phyloP scores from a whole-genome alignment of 192 early-diverging fungal species.

The Oehlia diaphana region DNA sequence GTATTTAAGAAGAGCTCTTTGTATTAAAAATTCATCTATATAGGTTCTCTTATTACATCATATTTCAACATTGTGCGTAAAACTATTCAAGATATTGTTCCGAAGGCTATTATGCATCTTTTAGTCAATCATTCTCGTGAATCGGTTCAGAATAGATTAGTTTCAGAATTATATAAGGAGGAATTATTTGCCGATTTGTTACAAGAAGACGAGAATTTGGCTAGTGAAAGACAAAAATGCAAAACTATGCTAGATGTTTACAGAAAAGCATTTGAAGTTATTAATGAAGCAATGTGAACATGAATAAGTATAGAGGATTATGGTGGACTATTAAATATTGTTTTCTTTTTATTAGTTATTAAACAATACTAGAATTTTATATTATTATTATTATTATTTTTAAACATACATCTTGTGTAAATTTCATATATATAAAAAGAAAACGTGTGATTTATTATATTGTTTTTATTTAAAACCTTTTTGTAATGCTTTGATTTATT shows the following conservation, averaged over 20 bases:
- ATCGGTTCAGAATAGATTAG: conserved; percentile 73
- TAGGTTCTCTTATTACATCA: conserved; percentile 69
- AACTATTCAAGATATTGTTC: conserved; percentile 76
- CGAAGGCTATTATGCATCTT: conserved; percentile 82
- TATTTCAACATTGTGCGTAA: conserved; percentile 82
- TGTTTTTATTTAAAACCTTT: no score
- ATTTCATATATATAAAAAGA: no score
- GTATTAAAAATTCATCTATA: not conserved
- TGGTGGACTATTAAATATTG: not conserved
- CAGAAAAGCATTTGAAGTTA: conserved; percentile 73
- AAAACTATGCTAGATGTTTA: conserved; percentile 77
- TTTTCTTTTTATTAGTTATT: no score
- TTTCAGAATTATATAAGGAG: conserved; percentile 73
- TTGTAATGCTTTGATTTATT: no score
- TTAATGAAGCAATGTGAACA: conserved; percentile 55
- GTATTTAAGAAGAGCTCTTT: not conserved
- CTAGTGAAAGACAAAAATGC: conserved; percentile 73
- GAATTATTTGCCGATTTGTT: conserved; percentile 68
- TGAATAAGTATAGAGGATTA: not conserved
- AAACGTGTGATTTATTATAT: no score
- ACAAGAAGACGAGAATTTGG: conserved; percentile 72
- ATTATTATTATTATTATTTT: no score
- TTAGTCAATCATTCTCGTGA: conserved; percentile 76
- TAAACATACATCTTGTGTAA: no score
- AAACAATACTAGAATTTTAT: no score